phyloP scores from a whole-genome alignment of 352 stramenopile species.

The Phytopythium mirpurense region DNA sequence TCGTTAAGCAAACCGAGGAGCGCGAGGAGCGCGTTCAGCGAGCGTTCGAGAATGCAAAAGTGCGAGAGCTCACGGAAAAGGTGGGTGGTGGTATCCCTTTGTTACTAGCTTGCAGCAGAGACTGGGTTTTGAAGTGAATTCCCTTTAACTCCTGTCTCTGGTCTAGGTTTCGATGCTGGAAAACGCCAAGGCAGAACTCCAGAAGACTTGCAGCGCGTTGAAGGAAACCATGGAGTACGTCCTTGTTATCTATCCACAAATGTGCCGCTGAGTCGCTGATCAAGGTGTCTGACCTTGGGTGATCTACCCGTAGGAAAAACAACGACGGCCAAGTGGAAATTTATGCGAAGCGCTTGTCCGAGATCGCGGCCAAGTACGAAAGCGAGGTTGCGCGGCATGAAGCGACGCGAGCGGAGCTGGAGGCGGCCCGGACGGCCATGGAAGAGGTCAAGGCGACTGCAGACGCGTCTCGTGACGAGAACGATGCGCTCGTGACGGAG shows the following conservation, averaged over 20 bases:
- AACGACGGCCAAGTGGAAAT: constrained; percentile 26
- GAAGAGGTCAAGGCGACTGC: constrained; percentile 45
- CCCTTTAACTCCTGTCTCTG: no score
- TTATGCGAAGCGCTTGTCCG: constrained; percentile 23
- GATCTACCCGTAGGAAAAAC: constrained; percentile 18
- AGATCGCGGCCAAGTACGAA: constrained; percentile 27
- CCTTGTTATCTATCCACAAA: background rate
- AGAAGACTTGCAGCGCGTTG: constrained; percentile 26
- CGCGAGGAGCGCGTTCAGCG: constrained; percentile 21
- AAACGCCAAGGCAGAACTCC: constrained; percentile 30
- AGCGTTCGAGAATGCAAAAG: constrained; percentile 27
- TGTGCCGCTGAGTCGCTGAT: background rate
- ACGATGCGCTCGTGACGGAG: constrained; percentile 65
- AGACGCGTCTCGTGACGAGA: constrained; percentile 61
- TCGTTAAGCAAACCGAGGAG: constrained; percentile 37
- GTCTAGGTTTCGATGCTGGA: constrained; percentile 28
- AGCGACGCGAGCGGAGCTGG: constrained; percentile 22
- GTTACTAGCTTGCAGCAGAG: background rate
- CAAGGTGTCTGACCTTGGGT: background rate
- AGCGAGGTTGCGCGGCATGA: constrained; percentile 24
- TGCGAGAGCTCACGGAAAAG: constrained; percentile 30
- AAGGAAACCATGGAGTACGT: constrained; percentile 31
- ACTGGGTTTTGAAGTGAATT: no score
- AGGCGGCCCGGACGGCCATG: constrained; percentile 31
- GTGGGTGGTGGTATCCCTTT: no score